Evolutionary conservation across 2,329 filamentous ascomycete species (phyloP), one percentile per base, ranked within the genome.

Genomic region (Trichoderma sp.): DNA sequence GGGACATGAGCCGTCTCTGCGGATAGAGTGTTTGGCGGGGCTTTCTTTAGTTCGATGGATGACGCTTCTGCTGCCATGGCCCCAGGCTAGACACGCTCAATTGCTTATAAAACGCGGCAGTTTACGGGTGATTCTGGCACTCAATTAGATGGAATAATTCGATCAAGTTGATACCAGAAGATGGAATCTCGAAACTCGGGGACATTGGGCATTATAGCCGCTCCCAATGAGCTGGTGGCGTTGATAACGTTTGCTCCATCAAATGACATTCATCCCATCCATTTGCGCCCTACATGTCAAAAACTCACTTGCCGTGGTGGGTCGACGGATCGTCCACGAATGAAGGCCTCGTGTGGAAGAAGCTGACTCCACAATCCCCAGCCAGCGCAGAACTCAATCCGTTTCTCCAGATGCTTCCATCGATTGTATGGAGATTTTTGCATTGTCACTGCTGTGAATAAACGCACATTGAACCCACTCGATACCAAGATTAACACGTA

Each of bases 221-320:
- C 28, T 34, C 56, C 47, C 53, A 18, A 66, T 66, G 47, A n/a
- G 21, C 24, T 14, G 11, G 26, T 61, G 57, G 56, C 66, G 65
- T 36, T 24, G n/a, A 34, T 11, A 51, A 36, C 53, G n/a, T 4
- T 53, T 68, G n/a, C 30, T 51, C 24, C 56, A 43, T 28, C 36
- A 60, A 32, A 28, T 24, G 53, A 68, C 32, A 58, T 43, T 34
- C 32, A 30, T 43, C 53, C 32, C n/a, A 11, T 11, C 63, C 15
- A n/a, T n/a, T 51, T 32, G 56, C 66, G 66, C 66, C 66, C 66
- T 69, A 11, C 56, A 34, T 69, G 66, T 69, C 66, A 69, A 69
- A 69, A 69, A 24, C 36, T 24, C 36, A 28, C 30, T 24, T 39
- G 36, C 66, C 34, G 18, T n/a, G 47, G 47, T 56, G 47, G 62